A percentile compares a stretch with the other conserved stretches of the same genome.
phyloP scores from a whole-genome alignment of 2,329 filamentous ascomycete genomes.

The Fusarium xyrophilum region DNA sequence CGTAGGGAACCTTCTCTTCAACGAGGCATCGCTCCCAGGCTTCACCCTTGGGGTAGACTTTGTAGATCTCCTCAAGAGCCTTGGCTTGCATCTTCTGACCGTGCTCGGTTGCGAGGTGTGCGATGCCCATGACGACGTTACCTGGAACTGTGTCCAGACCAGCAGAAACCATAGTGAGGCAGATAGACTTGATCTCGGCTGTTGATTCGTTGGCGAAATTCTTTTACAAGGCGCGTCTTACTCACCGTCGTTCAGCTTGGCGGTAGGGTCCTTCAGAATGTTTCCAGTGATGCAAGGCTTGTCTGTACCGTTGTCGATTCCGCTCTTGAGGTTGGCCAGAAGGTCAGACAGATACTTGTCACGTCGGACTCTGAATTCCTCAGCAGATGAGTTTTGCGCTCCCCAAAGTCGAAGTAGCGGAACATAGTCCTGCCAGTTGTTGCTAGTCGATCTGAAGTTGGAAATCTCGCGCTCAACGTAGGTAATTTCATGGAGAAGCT shows the following conservation, averaged over 20 bases:
- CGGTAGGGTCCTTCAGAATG: slow-evolving; percentile 63
- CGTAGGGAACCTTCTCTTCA: slow-evolving; percentile 78
- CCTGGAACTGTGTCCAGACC: slow-evolving; percentile 83
- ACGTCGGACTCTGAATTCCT: slow-evolving; percentile 70
- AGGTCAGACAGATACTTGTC: slow-evolving; percentile 73
- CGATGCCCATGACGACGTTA: slow-evolving; percentile 81
- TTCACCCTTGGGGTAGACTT: slow-evolving; percentile 74
- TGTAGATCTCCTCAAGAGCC: slow-evolving; percentile 73
- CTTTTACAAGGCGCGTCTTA: accelerated
- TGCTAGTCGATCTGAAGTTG: slow-evolving; percentile 78
- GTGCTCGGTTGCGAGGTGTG: slow-evolving; percentile 71
- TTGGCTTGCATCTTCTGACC: slow-evolving; percentile 74
- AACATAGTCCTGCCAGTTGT: slow-evolving; percentile 88
- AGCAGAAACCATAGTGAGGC: slow-evolving; percentile 81
- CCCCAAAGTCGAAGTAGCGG: slow-evolving; percentile 72
- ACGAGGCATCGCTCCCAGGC: slow-evolving; percentile 77
- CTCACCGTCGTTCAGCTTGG: slow-evolving; percentile 48
- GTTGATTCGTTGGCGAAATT: not conserved
- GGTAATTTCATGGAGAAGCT: slow-evolving; percentile 74
- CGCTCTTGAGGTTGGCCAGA: slow-evolving; percentile 61
- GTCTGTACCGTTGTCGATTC: slow-evolving; percentile 50
- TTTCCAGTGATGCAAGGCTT: slow-evolving; percentile 52
- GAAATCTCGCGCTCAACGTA: slow-evolving; percentile 77
- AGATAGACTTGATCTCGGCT: slow-evolving; percentile 82
- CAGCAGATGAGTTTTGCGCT: slow-evolving; percentile 66